Evolutionary conservation across 441 rosid species (phyloP), one percentile per base, ranked within the genome.

Genomic region (Melastoma candidum): DNA sequence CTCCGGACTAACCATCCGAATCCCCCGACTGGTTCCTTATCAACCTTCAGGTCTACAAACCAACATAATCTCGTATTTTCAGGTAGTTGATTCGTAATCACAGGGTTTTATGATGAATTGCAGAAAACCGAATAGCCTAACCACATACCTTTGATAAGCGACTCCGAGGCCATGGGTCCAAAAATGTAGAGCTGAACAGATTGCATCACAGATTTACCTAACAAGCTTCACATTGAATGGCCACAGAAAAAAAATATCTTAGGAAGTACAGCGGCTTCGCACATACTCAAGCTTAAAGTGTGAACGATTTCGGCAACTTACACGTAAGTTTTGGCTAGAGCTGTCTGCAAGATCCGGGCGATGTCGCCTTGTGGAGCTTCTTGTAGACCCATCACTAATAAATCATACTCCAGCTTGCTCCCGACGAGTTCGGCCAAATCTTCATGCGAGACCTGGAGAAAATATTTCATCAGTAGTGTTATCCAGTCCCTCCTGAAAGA

Each of bases 351-450:
- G 59, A 79, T 56, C 46, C 49, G 45, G 2, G 77, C 53, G 51
- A 79, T 66, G 45, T 76, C 69, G 17, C 56, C 60, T 53, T 77
- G 67, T 41, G 95, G 86, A 12, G 71, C 95, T 47, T 85, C 88
- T 61, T 85, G 95, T 62, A 83, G 56, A 17, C 90, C 95, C 43
- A 81, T 66, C 0, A 79, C 83, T 13, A 83, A 79, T 24, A 86
- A 70, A 73, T 86, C 84, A 36, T 66, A 83, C 14, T 74, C 60
- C 22, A 78, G 67, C 57, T 63, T 76, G 60, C 76, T 73, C 11
- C 83, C 88, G 47, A 85, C 48, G 32, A 85, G 49, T 71, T 79
- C 79, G 3, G 57, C 74, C 32, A 83, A 70, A 72, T 81, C 90
- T 59, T 76, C 68, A 53, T 68, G 64, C 3, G 76, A 74, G 0